Base-by-base conservation (phyloP, 2,329 filamentous ascomycete genomes). In the Botrytis elliptica region DNA sequence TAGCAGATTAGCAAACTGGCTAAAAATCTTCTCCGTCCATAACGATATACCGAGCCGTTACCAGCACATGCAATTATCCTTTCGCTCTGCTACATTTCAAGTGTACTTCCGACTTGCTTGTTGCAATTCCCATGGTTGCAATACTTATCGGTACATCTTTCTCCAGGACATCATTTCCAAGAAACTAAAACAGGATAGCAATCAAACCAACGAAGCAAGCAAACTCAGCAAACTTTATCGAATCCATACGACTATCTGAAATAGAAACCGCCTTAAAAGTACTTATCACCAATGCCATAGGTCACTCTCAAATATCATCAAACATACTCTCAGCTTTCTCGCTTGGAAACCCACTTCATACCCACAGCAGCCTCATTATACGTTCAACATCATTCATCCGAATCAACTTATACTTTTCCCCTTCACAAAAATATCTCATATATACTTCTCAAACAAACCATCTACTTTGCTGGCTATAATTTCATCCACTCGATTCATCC, bases 61-160 rank as follows among this genome's bases (percentile, higher is more conserved):
- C 38, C 63, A 38, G 59, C 22, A 68, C 63, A 72, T 72, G 71
- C 71, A 72, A 68, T 60, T 40, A 68, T 67, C 71, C 71, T 42
- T 60, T 49, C 46, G 49, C 64, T 29, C 62, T 72, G 64, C 70
- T 38, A 46, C 70, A 72, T 67, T 46, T n/a, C 46, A 72, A 72
- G 70, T 72, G 67, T 72, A 68, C 40, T 68, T 72, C 71, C 71
- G 71, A 60, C 20, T 29, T 59, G 29, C 25, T 38, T 59, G 49
- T 52, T 29, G 71, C 63, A 40, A 38, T 49, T 60, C 46, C 36
- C 49, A 20, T 68, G 52, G 70, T 46, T 72, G 55, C 52, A 46
- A 72, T 68, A 46, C 55, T 29, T 68, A 52, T 16, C 18, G 29
- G 40, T 59, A n/a, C 10, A 29, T 59, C 63, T 36, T 38, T 68